Evolutionary conservation across 257 asterid genomes (phyloP), one percentile per base, ranked within the genome.

Genomic region (Petunia axillaris): DNA sequence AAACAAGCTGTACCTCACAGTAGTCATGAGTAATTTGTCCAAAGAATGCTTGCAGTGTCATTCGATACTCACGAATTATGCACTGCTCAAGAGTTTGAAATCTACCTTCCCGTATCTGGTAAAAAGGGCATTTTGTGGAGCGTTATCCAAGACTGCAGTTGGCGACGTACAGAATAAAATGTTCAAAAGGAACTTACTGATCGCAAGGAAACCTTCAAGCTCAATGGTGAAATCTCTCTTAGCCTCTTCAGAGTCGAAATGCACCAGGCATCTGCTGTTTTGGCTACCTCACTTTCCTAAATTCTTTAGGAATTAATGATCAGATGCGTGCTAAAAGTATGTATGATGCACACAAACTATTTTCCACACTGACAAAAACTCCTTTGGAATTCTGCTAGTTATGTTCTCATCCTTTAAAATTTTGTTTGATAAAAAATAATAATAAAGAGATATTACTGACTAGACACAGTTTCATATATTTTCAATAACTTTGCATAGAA

Each of bases 121-220:
- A 64, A 81, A 74, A 76, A 82, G n/a, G 44, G 35, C 41, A 80
- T 65, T 80, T 10, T 44, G 4, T 5, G 44, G 41, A 48, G 48
- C 6, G 50, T 80, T 71, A 73, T 83, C 78, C 36, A n/a, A 40
- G 52, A 40, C 60, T 40, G 3, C 38, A 44, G 50, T 4, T 44
- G 50, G 50, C 35, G 6, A 55, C 4, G 35, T 55, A 15, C 62
- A 55, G 35, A n/a, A 14, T 14, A 13, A 55, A 15, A 15, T 75
- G 43, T 48, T 44, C 43, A 63, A 37, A 75, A 62, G 80, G 25
- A 55, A 87, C 99, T 89, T 88, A 95, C 99, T 59, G 98, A 91
- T 95, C 86, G 89, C 82, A 95, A 85, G 43, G 99, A 80, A 82
- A 95, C 99, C 88, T 95, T 93, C 94, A 95, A 89, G 89, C 99